Evolutionary conservation across 495 filamentous ascomycete species (phyloP), one percentile per base, ranked within the genome.

Genomic region (Daldinia grandis): DNA sequence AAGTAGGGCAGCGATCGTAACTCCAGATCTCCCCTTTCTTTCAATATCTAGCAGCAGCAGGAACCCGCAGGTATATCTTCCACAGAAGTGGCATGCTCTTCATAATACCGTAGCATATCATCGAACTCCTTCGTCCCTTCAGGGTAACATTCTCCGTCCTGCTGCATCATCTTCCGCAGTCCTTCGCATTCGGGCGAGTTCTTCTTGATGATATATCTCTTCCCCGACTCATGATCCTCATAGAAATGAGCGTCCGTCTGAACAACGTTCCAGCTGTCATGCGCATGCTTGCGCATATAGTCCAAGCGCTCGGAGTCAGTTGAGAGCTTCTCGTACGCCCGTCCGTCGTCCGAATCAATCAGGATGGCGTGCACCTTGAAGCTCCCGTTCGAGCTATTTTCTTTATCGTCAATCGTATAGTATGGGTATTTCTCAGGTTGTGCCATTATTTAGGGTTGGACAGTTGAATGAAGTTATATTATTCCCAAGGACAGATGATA

Each of bases 241-340:
- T 24, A 53, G 31, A 62, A 62, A 25, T 19, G 30, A 14, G 24
- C 12, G 31, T 62, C 59, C 12, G 31, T 0, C 14, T 27, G 44
- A 28, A 62, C 44, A n/a, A 50, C 42, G 5, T 53, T 0, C 59
- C 59, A 62, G 47, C 59, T 62, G 6, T 62, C 59, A 30, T 62
- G 44, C 4, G 59, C 59, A 28, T 62, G 59, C 19, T 21, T 27
- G 1, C 47, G 59, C 47, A 62, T 62, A 12, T 62, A 62, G 4
- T 50, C 44, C 31, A 62, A 28, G 30, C 59, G 59, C 31, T 50
- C 59, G 2, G 44, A 19, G 12, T 50, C 44, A 10, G 44, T 53
- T 27, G 42, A 37, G n/a, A 62, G 44, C 30, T 62, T 62, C 59
- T 50, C 59, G 19, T 62, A 62, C 1, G 59, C 47, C 28, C 59